A percentile compares a stretch with the other conserved stretches of the same genome.
Conservation (phyloP, 495 filamentous ascomycete genomes). For the Glarea lozoyensis region DNA sequence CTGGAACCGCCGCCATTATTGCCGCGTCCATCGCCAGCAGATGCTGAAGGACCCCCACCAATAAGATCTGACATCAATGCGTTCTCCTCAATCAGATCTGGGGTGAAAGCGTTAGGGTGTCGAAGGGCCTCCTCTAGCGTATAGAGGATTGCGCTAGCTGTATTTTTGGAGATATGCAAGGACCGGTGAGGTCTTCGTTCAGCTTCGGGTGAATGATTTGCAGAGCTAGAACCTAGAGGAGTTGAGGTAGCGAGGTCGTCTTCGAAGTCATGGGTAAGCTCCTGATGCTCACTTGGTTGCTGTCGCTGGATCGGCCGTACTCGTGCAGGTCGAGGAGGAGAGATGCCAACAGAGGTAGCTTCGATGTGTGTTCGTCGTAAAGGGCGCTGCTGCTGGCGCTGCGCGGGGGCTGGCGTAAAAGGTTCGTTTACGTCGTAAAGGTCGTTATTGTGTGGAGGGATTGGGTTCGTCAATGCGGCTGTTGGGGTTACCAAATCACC, state of each 20-base stretch:
- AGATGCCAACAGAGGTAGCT: constrained; percentile 21
- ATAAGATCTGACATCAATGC: constrained; percentile 86
- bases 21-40: constrained; percentile 28
- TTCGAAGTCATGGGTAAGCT: constrained; percentile 19
- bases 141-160: constrained; percentile 66
- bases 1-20: constrained; percentile 12
- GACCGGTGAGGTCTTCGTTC: constrained; percentile 12
- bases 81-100: constrained; percentile 82
- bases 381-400: constrained; percentile 21
- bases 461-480: constrained; percentile 21
- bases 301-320: constrained; percentile 10
- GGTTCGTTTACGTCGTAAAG: constrained; percentile 22
- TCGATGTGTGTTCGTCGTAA: constrained; percentile 21
- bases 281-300: neutral
- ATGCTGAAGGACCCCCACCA: constrained; percentile 40
- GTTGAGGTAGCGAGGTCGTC: constrained; percentile 16
- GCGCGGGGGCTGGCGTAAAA: constrained; percentile 13
- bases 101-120: constrained; percentile 72
- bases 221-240: constrained; percentile 11
- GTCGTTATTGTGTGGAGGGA: constrained; percentile 17
- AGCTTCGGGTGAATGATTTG: constrained; percentile 8
- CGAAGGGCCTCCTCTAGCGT: constrained; percentile 86
- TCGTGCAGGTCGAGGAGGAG: constrained; percentile 11
- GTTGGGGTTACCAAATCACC: neutral
- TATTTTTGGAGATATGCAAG: constrained; percentile 17